phyloP scores from a whole-genome alignment of 345 rosid species.

The Lumnitzera littorea region DNA sequence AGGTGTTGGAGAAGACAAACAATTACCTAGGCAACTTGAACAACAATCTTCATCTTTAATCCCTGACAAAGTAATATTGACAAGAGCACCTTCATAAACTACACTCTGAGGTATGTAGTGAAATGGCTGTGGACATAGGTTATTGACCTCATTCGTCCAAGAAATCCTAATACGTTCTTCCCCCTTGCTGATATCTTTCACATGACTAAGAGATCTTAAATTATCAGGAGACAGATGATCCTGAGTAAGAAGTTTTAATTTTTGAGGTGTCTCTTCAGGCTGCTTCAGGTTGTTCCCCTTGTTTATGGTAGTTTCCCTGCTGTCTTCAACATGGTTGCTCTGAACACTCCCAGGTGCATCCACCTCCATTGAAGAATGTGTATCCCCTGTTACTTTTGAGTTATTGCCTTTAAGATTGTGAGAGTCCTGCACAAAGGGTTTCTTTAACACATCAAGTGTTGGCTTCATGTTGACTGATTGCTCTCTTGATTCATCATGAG shows the following conservation, averaged over 20 bases:
- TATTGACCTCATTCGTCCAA: conserved; percentile 67
- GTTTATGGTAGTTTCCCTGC: background rate
- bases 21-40: conserved; percentile 56
- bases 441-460: conserved; percentile 32
- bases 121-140: conserved; percentile 49
- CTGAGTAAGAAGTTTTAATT: conserved; percentile 44
- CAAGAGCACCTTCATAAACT: conserved; percentile 48
- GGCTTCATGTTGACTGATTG: conserved; percentile 27
- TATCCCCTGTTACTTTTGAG: conserved; percentile 13
- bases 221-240: conserved; percentile 38
- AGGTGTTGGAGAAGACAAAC: conserved; percentile 40
- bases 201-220: conserved; percentile 36
- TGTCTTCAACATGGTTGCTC: conserved; percentile 2
- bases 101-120: conserved; percentile 51
- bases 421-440: conserved; percentile 30
- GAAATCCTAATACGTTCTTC: conserved; percentile 61
- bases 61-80: conserved; percentile 51
- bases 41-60: conserved; percentile 54
- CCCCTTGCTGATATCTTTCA: conserved; percentile 57
- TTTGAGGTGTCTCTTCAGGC: conserved; percentile 11
- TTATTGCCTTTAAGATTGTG: conserved; percentile 13
- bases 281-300: conserved; percentile 22
- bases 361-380: conserved; percentile 2
- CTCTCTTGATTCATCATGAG: conserved; percentile 54
- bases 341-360: background rate